Evolutionary conservation across 305 asterid species (phyloP).

Genomic region (Fraxinus sp.): DNA sequence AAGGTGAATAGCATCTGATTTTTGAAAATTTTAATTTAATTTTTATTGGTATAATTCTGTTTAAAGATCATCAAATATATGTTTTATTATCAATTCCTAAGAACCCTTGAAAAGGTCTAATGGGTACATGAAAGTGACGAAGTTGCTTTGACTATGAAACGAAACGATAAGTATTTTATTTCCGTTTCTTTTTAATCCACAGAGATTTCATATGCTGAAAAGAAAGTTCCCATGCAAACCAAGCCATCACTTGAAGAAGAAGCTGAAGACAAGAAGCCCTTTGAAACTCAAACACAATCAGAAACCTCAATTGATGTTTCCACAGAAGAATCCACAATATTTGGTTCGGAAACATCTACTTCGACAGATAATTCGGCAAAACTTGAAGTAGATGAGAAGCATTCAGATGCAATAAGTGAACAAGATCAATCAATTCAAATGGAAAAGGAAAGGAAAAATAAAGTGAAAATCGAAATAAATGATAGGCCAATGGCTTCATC

Average conservation of each 20-base stretch:
- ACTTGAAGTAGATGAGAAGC: conserved; percentile 33
- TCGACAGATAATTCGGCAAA: conserved; percentile 48
- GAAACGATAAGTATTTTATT: not conserved
- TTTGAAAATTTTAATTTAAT: not conserved
- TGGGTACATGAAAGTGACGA: not conserved
- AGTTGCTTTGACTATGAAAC: not conserved
- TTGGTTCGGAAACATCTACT: conserved; percentile 66
- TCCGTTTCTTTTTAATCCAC: not conserved
- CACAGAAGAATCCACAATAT: conserved; percentile 52
- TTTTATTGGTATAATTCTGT: not conserved
- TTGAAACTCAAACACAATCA: conserved; percentile 33
- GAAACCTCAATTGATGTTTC: conserved; percentile 36
- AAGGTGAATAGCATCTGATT: conserved; percentile 28
- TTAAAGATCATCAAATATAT: not conserved
- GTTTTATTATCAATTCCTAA: not conserved
- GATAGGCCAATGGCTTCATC: conserved; percentile 1
- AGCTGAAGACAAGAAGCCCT: conserved; percentile 19
- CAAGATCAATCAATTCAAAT: conserved; percentile 6
- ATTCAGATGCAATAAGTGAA: not conserved
- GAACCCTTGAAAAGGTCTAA: not conserved
- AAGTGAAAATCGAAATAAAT: conserved; percentile 22
- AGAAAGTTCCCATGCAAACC: conserved; percentile 35
- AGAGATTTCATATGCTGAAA: conserved; percentile 25
- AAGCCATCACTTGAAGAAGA: conserved; percentile 21
- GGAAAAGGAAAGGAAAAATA: conserved; percentile 35